Evolutionary conservation across 2,329 filamentous ascomycete genomes (phyloP).

Genomic region (Colletotrichum coccodes): DNA sequence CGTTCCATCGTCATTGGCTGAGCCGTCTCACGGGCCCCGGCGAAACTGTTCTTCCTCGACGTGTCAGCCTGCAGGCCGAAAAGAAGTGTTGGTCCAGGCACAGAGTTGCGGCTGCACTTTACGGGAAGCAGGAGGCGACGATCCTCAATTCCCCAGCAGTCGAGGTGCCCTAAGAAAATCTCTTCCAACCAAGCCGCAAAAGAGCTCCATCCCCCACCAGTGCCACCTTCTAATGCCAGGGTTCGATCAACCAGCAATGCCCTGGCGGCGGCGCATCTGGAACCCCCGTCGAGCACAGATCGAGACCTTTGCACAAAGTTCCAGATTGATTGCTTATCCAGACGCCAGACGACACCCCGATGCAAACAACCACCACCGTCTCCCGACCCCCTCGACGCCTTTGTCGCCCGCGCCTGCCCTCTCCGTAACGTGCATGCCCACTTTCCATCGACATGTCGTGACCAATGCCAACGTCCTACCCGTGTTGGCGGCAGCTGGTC

Average conservation of each 20-base stretch:
- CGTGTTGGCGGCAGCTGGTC: background rate
- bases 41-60: background rate
- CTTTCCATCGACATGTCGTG: background rate
- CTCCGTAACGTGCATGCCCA: background rate
- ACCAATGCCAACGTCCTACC: background rate
- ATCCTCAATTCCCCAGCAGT: too few relatives aligned
- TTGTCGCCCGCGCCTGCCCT: background rate
- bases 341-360: background rate
- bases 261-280: constrained; percentile 1
- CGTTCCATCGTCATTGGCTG: background rate
- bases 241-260: background rate
- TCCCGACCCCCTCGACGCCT: background rate
- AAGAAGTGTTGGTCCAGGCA: constrained; percentile 4
- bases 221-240: background rate
- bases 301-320: constrained; percentile 19
- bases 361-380: background rate
- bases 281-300: constrained; percentile 11
- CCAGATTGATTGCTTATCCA: constrained; percentile 25
- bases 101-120: constrained; percentile 25
- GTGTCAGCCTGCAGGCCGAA: background rate
- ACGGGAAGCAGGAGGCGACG: background rate
- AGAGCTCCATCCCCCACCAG: constrained; percentile 10
- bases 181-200: background rate
- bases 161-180: constrained; percentile 3
- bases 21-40: background rate